phyloP scores from a whole-genome alignment of 345 rosid species.

The Rubroshorea leprosula region DNA sequence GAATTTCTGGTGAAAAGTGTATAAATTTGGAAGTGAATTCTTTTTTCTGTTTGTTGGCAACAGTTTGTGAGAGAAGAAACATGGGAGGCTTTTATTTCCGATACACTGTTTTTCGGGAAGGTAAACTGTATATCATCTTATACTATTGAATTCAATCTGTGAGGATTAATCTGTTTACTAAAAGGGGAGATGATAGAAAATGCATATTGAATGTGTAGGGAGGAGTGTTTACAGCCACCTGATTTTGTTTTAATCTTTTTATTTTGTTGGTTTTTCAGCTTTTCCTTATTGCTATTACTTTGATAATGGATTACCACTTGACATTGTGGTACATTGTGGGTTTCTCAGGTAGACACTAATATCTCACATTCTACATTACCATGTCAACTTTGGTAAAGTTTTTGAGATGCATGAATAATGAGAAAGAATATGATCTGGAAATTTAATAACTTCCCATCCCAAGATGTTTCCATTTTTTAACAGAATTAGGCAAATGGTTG shows the following conservation, averaged over 20 bases:
- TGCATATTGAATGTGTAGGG: too few species aligned
- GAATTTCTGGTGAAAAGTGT: too few species aligned
- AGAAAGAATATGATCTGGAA: too few species aligned
- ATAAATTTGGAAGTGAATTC: neutral
- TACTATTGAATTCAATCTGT: neutral
- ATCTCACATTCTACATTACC: neutral
- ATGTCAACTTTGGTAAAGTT: neutral
- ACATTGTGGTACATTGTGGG: constrained; percentile 57
- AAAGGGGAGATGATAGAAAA: too few species aligned
- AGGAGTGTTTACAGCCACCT: neutral
- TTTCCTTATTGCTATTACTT: constrained; percentile 58
- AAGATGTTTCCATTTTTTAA: neutral
- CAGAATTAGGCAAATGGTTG: too few species aligned
- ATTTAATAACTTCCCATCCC: neutral
- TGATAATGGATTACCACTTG: constrained; percentile 64
- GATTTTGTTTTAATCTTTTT: constrained; percentile 10
- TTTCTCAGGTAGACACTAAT: constrained; percentile 48
- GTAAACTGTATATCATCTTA: constrained; percentile 26
- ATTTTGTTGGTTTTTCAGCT: constrained; percentile 41
- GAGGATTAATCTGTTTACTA: too few species aligned
- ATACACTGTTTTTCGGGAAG: constrained; percentile 66
- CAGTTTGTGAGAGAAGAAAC: constrained; percentile 70
- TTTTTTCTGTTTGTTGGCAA: constrained; percentile 6
- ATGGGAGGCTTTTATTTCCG: constrained; percentile 70
- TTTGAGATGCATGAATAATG: neutral